phyloP scores from a whole-genome alignment of 2,329 filamentous ascomycete species.

The Ceratocystis ficicola region DNA sequence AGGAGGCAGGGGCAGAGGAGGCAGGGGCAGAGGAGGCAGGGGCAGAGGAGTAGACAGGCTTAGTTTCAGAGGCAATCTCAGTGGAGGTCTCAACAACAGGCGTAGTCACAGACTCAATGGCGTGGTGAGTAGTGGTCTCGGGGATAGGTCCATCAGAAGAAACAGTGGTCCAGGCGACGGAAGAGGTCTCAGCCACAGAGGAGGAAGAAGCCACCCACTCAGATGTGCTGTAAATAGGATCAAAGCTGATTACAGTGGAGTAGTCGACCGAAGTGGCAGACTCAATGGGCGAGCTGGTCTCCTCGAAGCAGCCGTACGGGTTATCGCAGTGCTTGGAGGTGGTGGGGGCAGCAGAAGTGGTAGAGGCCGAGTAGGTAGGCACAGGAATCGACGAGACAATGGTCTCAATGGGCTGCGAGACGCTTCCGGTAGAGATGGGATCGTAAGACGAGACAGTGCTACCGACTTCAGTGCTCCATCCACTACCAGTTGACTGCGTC shows the following conservation, averaged over 20 bases:
- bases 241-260: slow-evolving; percentile 9
- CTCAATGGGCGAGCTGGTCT: background rate
- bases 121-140: background rate
- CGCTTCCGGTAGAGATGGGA: background rate
- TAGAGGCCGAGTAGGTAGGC: background rate
- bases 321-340: slow-evolving; percentile 13
- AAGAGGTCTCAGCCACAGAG: slow-evolving; percentile 1
- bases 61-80: background rate
- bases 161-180: slow-evolving; percentile 1
- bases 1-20: slow-evolving; percentile 2
- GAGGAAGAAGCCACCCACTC: background rate
- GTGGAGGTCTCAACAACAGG: background rate
- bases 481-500: background rate
- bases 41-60: slow-evolving; percentile 5
- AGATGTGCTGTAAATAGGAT: slow-evolving; percentile 5
- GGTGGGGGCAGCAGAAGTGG: background rate
- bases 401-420: background rate
- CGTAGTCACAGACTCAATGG: background rate
- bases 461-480: background rate
- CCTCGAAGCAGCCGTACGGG: slow-evolving; percentile 17
- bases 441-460: slow-evolving; percentile 7
- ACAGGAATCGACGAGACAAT: background rate
- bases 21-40: background rate
- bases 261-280: background rate
- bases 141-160: background rate